Conservation (phyloP, 2,329 filamentous ascomycete genomes). For the Alternaria longipes region DNA sequence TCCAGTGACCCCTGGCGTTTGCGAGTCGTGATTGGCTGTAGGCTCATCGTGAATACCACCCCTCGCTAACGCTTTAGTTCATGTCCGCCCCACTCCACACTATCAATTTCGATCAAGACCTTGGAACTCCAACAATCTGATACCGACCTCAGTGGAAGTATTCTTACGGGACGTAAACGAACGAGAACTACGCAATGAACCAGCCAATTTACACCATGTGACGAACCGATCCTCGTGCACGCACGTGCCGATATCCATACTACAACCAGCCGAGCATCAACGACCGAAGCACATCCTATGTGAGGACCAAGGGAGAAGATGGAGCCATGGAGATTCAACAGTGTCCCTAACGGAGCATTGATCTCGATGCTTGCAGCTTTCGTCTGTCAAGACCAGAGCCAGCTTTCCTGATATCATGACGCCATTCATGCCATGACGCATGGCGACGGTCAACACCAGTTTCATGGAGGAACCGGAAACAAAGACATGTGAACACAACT, state of each 20-base stretch:
- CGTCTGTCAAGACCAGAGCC: background rate
- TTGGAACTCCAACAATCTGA: background rate
- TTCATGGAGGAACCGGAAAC: background rate
- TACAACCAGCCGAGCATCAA: background rate
- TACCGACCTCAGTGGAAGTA: background rate
- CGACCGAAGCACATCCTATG: background rate
- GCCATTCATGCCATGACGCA: background rate
- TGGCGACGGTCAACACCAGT: background rate
- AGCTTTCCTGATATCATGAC: background rate
- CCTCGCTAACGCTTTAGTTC: constrained; percentile 15
- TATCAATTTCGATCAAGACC: constrained; percentile 8
- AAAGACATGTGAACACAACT: background rate
- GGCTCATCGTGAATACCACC: background rate
- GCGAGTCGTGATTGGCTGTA: constrained; percentile 6
- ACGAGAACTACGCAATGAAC: background rate
- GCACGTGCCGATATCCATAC: background rate
- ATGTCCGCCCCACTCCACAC: constrained; percentile 14
- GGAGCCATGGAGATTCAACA: background rate
- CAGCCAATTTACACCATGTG: background rate
- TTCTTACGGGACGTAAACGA: background rate
- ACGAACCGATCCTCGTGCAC: background rate
- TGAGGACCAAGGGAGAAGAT: background rate
- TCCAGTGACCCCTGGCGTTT: background rate
- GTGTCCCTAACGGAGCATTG: background rate
- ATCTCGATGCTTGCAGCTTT: background rate